These are phyloP conservation scores for Claviceps citrina DNA, from an alignment of 2,329 filamentous ascomycete genomes.

Conservation along the genomic window DNA sequence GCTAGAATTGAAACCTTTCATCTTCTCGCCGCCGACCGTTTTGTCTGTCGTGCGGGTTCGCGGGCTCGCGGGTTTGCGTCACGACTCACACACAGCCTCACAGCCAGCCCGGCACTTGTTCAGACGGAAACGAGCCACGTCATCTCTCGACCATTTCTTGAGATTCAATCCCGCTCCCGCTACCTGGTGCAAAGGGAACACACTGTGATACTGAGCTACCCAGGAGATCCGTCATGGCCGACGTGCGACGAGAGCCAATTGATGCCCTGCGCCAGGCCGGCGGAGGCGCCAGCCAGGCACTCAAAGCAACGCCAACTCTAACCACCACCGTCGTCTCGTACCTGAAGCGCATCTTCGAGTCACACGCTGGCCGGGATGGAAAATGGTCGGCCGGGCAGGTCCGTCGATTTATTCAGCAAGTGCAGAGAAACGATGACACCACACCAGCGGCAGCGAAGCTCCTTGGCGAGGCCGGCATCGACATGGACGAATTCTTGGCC, in stretches of 20 bases:
- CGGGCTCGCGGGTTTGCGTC: too few species aligned
- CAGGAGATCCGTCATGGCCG: slow-evolving; percentile 1
- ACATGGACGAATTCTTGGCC: slow-evolving; percentile 33
- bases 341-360: slow-evolving; percentile 31
- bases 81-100: too few species aligned
- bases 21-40: neutral
- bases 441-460: slow-evolving; percentile 14
- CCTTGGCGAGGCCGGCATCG: slow-evolving; percentile 22
- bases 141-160: too few species aligned
- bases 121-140: too few species aligned
- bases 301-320: slow-evolving; percentile 26
- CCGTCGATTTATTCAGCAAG: slow-evolving; percentile 28
- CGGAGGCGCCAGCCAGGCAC: slow-evolving; percentile 29
- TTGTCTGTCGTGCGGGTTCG: too few species aligned
- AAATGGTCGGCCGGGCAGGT: slow-evolving; percentile 32
- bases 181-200: too few species aligned
- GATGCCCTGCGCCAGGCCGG: slow-evolving; percentile 28
- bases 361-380: slow-evolving; percentile 25
- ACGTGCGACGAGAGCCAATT: slow-evolving; percentile 3
- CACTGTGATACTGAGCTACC: too few species aligned
- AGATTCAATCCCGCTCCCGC: too few species aligned
- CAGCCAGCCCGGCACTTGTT: too few species aligned
- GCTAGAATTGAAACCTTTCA: too few species aligned
- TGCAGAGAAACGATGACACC: slow-evolving; percentile 27
- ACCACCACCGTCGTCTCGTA: slow-evolving; percentile 25